Evolutionary conservation across 441 rosid species (phyloP).

Genomic region (Populus hybrid): DNA sequence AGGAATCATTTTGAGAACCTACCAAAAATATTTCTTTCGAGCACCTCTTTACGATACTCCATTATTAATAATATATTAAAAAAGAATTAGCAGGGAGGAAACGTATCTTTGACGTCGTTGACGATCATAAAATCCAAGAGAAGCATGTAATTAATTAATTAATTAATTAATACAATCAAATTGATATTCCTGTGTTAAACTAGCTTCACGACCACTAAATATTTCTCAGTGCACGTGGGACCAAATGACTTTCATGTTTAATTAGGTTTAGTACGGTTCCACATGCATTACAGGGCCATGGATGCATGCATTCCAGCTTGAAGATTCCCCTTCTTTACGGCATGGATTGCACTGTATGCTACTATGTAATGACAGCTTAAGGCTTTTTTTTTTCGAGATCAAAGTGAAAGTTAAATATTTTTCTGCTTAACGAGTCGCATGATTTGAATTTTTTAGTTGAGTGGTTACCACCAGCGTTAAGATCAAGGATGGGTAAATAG

Average conservation of each 20-base stretch:
- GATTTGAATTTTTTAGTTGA: no score
- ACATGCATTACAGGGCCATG: neutral
- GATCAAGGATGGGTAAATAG: no score
- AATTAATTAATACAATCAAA: neutral
- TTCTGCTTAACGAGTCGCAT: neutral
- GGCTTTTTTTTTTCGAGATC: neutral
- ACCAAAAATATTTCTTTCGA: neutral
- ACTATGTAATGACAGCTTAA: neutral
- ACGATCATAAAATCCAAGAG: neutral
- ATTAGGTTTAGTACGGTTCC: neutral
- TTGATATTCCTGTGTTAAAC: slow-evolving; percentile 18
- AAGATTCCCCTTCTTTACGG: slow-evolving; percentile 18
- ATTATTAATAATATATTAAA: neutral
- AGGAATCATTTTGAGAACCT: neutral
- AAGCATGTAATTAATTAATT: neutral
- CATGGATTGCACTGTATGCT: neutral
- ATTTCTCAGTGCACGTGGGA: slow-evolving; percentile 17
- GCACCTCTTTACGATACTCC: neutral
- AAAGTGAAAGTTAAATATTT: no score
- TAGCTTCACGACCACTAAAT: slow-evolving; percentile 33
- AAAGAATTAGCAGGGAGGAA: neutral
- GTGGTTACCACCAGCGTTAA: no score
- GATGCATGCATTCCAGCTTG: neutral
- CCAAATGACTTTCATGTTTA: neutral
- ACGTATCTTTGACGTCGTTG: slow-evolving; percentile 7